phyloP scores from a whole-genome alignment of 352 stramenopile genomes.

The Globisporangium mamillatum region DNA sequence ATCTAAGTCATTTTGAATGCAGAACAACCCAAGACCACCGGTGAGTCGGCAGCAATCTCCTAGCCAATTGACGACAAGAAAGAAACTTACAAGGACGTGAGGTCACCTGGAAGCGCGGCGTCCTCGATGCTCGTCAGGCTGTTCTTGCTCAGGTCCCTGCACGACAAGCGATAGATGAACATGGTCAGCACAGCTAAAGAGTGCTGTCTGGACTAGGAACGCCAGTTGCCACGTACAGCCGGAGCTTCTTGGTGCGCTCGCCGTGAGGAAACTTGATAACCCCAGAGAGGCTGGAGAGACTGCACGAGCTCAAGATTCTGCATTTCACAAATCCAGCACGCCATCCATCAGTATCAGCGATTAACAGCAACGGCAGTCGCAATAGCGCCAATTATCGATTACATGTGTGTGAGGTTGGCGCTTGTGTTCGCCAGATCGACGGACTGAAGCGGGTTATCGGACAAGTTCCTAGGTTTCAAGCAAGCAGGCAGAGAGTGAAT shows the following conservation, averaged over 20 bases:
- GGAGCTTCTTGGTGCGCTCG: not conserved
- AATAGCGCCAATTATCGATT: not conserved
- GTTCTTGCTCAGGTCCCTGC: constrained; percentile 9
- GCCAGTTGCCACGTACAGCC: constrained; percentile 1
- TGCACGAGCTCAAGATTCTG: constrained; percentile 14
- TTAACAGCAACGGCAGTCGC: not conserved
- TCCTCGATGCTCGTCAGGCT: not conserved
- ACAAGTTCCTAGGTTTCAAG: constrained; percentile 11
- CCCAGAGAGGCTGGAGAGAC: not conserved
- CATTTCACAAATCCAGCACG: too few species aligned
- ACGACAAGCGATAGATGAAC: not conserved
- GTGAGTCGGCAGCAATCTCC: not conserved
- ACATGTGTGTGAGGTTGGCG: constrained; percentile 7
- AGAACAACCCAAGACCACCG: not conserved
- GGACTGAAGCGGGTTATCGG: constrained; percentile 13
- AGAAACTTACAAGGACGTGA: not conserved
- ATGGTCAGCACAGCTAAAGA: not conserved
- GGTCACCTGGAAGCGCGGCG: not conserved
- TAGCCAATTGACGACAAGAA: too few species aligned
- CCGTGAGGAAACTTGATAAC: constrained; percentile 4
- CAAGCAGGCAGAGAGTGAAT: not conserved
- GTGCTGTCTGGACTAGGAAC: not conserved
- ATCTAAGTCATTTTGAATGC: constrained; percentile 2
- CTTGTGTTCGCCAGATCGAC: constrained; percentile 5
- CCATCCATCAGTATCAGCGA: not conserved